Conservation (phyloP, 2,329 filamentous ascomycete species). For the Verticillium isaacii region DNA sequence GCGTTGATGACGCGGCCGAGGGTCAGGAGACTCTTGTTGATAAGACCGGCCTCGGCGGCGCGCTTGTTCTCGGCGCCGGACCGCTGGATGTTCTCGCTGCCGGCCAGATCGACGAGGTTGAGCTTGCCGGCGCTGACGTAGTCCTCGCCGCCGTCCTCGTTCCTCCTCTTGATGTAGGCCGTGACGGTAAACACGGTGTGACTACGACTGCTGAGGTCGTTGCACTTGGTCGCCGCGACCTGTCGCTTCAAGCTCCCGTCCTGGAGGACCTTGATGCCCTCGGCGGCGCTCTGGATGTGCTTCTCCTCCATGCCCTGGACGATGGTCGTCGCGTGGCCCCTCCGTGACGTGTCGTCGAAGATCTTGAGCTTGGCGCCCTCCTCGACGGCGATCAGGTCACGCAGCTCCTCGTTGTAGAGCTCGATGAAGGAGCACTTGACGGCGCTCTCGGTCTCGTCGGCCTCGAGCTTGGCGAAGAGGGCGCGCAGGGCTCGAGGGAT, state of each 20-base stretch:
- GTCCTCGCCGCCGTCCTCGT: conserved; percentile 82
- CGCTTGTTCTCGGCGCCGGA: conserved; percentile 98
- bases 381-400: conserved; percentile 79
- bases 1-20: conserved; percentile 97
- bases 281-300: conserved; percentile 78
- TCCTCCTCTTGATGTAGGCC: conserved; percentile 76
- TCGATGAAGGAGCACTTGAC: conserved; percentile 99
- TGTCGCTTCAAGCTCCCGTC: conserved; percentile 89
- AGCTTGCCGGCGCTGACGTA: conserved; percentile 88
- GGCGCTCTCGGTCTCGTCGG: conserved; percentile 73
- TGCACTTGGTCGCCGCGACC: conserved; percentile 99
- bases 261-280: conserved; percentile 85
- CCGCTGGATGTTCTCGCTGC: conserved; percentile 95
- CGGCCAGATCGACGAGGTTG: conserved; percentile 93
- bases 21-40: conserved; percentile 96
- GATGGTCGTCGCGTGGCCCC: conserved; percentile 77
- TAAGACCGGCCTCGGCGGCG: conserved; percentile 89
- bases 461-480: conserved; percentile 79
- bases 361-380: conserved; percentile 89
- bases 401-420: conserved; percentile 94
- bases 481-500: conserved; percentile 87
- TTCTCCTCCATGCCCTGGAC: conserved; percentile 98
- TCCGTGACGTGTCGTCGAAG: conserved; percentile 83
- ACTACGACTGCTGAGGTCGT: conserved; percentile 93
- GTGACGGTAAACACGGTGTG: conserved; percentile 98